Evolutionary conservation across 148 eudicot species (phyloP).

Genomic region (Rhododendron vialii): DNA sequence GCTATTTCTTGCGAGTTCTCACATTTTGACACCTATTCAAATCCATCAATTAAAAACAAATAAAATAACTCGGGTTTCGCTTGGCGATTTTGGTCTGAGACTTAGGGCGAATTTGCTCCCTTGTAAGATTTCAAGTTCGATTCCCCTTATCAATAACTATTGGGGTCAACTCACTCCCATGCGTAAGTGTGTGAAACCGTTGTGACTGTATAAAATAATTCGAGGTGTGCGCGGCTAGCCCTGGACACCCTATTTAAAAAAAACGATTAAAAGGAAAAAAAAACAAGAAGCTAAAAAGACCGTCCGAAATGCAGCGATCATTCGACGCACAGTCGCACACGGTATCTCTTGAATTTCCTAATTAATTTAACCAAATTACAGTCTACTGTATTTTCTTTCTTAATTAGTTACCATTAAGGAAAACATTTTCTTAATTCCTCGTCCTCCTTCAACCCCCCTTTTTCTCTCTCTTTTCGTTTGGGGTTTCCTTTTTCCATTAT

Average conservation of each 20-base stretch:
- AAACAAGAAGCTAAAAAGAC: neutral
- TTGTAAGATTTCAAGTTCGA: too few species aligned
- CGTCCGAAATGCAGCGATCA: slow-evolving; percentile 1
- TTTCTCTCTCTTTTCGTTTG: neutral
- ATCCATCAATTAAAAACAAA: neutral
- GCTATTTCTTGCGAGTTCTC: neutral
- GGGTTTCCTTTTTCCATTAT: neutral
- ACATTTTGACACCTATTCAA: neutral
- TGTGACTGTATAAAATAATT: too few species aligned
- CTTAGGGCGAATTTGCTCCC: too few species aligned
- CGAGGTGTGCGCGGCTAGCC: too few species aligned
- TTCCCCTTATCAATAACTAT: too few species aligned
- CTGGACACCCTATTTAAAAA: too few species aligned
- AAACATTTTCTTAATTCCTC: neutral
- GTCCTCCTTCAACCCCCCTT: neutral
- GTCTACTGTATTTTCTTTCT: neutral
- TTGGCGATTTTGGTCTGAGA: too few species aligned
- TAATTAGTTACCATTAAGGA: neutral
- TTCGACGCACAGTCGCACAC: neutral
- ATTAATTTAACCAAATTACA: neutral
- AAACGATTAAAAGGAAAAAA: neutral
- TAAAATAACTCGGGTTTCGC: too few species aligned
- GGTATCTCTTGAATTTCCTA: neutral
- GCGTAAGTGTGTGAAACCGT: too few species aligned
- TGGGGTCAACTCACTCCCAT: too few species aligned